phyloP scores from a whole-genome alignment of 1,284 basidiomycete genomes.

The Meripilus lineatus region DNA sequence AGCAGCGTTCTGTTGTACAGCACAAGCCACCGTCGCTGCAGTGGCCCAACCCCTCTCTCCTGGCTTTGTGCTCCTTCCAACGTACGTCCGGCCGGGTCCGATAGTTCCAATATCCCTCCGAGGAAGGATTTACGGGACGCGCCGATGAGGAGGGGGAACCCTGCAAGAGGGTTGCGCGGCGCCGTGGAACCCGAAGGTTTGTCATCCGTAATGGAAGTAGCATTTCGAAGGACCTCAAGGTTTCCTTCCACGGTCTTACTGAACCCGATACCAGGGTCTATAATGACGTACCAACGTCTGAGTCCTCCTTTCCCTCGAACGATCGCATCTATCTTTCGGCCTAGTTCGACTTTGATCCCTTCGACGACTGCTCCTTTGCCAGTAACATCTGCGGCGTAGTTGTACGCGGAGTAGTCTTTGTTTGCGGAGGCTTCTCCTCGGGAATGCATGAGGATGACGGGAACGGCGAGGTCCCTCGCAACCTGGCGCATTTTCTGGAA shows the following conservation, averaged over 20 bases:
- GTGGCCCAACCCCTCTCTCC: slow-evolving; percentile 79
- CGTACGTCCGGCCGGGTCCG: slow-evolving; percentile 34
- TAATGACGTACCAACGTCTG: slow-evolving; percentile 85
- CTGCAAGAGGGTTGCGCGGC: slow-evolving; percentile 47
- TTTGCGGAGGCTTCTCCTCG: slow-evolving; percentile 74
- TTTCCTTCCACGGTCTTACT: slow-evolving; percentile 85
- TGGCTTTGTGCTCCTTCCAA: slow-evolving; percentile 47
- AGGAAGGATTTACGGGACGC: slow-evolving; percentile 83
- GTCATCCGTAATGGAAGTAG: slow-evolving; percentile 42
- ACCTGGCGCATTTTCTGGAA: slow-evolving; percentile 61
- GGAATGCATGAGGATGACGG: slow-evolving; percentile 93
- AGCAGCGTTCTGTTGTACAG: slow-evolving; percentile 70
- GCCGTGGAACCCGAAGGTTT: slow-evolving; percentile 12
- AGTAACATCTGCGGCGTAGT: slow-evolving; percentile 26
- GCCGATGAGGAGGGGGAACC: slow-evolving; percentile 76
- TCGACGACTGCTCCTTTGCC: slow-evolving; percentile 51
- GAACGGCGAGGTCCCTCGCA: slow-evolving; percentile 58
- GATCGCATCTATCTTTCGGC: slow-evolving; percentile 60
- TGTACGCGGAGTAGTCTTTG: slow-evolving; percentile 60
- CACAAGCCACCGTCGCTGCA: slow-evolving; percentile 73
- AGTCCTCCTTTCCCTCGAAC: slow-evolving; percentile 74
- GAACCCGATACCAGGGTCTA: slow-evolving; percentile 95
- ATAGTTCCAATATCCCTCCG: slow-evolving; percentile 52
- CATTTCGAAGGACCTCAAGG: slow-evolving; percentile 59
- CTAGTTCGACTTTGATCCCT: slow-evolving; percentile 75